A percentile compares a stretch with the other conserved stretches of the same genome.
These are phyloP conservation scores for Gastrodia elata DNA, from an alignment of 106 monocot genomes.

Conservation along the genomic window DNA sequence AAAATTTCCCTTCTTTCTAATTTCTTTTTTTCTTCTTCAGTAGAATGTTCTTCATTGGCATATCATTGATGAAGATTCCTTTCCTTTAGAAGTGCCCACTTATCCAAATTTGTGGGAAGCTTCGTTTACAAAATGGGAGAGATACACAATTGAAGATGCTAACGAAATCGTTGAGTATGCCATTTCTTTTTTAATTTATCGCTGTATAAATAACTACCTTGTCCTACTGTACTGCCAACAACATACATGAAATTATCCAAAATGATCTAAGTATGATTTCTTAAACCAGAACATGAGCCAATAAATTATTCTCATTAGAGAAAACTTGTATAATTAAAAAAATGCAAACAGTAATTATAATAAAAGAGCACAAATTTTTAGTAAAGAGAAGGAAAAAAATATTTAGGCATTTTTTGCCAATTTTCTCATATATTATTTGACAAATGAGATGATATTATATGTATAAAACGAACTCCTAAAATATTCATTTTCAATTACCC, in stretches of 20 bases:
- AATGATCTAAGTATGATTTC: not conserved
- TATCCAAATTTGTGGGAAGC: conserved; percentile 93
- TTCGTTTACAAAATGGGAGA: conserved; percentile 84
- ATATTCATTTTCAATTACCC: no score
- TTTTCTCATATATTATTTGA: no score
- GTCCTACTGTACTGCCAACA: not conserved
- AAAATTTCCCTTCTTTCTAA: not conserved
- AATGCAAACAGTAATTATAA: no score
- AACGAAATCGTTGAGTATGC: conserved; percentile 88
- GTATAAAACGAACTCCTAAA: no score
- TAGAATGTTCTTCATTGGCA: conserved; percentile 99
- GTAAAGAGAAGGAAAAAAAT: no score
- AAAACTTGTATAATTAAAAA: no score
- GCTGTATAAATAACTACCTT: not conserved
- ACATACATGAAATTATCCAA: not conserved
- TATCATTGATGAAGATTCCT: conserved; percentile 89
- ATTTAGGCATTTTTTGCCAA: no score
- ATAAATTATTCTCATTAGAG: no score
- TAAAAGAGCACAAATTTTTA: no score
- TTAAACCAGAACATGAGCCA: no score
- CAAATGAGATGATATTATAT: no score
- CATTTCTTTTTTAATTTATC: conserved; percentile 1
- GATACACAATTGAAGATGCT: conserved; percentile 88
- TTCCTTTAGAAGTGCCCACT: conserved; percentile 92
- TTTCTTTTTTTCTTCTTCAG: conserved; percentile 28